Base-by-base conservation (phyloP, 1,284 basidiomycete genomes). In the Neotropicomus parvogracilis region DNA sequence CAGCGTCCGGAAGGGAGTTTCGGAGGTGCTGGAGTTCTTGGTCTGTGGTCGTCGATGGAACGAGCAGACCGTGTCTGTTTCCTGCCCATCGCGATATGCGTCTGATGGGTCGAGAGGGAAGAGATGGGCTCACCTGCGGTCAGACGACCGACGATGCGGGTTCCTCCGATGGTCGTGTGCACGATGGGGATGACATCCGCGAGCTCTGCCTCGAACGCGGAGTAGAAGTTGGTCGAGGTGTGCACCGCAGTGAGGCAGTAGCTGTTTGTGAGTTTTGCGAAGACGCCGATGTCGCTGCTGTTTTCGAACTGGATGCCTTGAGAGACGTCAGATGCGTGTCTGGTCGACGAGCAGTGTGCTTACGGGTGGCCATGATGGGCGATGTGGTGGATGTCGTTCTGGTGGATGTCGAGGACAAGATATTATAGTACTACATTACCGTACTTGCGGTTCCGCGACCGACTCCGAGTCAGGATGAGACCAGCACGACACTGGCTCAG, bases 191-290 rank as follows among this genome's bases (percentile, higher is more conserved):
- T 81, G 48, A 97, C 85, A 65, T 97, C 95, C 52, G 83, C 84
- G 33, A 98, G 83, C 69, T 98, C 95, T 58, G 88, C 83, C 75
- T 99, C 94, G 66, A 98, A 99, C 27, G 91, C 88, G 26, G 93
- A 95, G 79, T 97, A 97, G 65, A 99, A 99, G 75, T 99, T 99
- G 60, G 93, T 88, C 67, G 92, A 94, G 62, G 95, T 95, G 64
- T 93, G 91, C 60, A 97, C 83, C 49, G 93, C 91, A 59, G 83
- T 83, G 43, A 97, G 82, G 71, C 93, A 95, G 79, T 95, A 97
- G 66, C 83, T 88, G 78, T 99, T 98, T 63, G 95, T 98, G 62
- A 95, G 82, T 75, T 91, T 97, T 63, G 91, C 75, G 73, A 94
- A 95, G 39, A 95, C 92, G 64, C 94, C 92, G 59, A 98, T 85